phyloP scores from a whole-genome alignment of 1,284 basidiomycete genomes.

The Schizophyllum commune region DNA sequence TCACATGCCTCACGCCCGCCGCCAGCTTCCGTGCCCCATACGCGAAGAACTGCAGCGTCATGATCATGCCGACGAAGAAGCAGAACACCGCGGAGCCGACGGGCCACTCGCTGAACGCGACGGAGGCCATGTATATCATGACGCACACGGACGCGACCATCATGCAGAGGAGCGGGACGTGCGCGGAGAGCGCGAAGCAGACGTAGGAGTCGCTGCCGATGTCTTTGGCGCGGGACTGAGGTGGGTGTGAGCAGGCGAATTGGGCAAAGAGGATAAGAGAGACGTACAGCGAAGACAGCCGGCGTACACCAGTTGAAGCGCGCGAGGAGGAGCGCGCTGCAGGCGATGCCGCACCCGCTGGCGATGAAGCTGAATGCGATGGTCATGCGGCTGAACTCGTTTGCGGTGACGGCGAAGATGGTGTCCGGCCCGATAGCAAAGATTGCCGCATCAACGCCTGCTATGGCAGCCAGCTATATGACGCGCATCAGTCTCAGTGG shows the following conservation, averaged over 20 bases:
- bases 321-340: conserved; percentile 56
- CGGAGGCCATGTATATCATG: conserved; percentile 48
- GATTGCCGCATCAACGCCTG: conserved; percentile 46
- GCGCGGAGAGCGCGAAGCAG: conserved; percentile 58
- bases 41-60: conserved; percentile 53
- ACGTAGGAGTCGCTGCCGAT: conserved; percentile 46
- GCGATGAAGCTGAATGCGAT: conserved; percentile 49
- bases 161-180: conserved; percentile 52
- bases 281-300: conserved; percentile 44
- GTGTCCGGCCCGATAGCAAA: conserved; percentile 51
- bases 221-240: conserved; percentile 44
- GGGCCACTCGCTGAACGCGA: conserved; percentile 58
- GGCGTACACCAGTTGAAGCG: conserved; percentile 44
- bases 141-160: conserved; percentile 44
- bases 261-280: no score
- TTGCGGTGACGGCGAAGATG: conserved; percentile 33
- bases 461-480: conserved; percentile 39
- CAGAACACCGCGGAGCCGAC: conserved; percentile 49
- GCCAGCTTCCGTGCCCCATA: not conserved
- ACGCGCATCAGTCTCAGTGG: not conserved
- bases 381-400: conserved; percentile 33
- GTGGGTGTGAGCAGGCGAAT: not conserved
- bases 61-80: conserved; percentile 44
- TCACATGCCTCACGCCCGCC: not conserved
- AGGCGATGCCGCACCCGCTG: conserved; percentile 53